Base-by-base conservation (phyloP, 768 basidiomycete genomes). In the Leucogyrophana mollusca region DNA sequence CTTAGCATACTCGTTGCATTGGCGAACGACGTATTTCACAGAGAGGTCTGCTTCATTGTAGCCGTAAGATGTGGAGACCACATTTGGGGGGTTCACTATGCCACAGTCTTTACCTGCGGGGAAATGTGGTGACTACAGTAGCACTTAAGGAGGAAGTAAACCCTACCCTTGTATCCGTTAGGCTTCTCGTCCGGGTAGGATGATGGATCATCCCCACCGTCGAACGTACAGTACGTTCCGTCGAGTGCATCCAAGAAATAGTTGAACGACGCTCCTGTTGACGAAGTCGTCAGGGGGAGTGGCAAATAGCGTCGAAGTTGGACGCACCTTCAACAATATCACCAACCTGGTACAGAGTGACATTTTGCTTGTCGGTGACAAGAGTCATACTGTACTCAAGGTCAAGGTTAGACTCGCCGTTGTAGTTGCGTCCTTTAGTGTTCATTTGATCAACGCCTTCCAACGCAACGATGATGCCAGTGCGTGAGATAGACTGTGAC, bases 361-460 rank as follows among this genome's bases (percentile, higher is more conserved):
- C 35, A 0, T 58, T 55, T 52, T 71, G 73, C 30, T 56, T 61
- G 10, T 54, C 49, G 0, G 65, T 68, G 4, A 66, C 62, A 40
- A 79, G 65, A 9, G 75, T 73, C 54, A 89, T 79, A 9, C 71
- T 78, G 43, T 85, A 88, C 62, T 88, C 77, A 17, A 88, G 77
- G 58, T 90, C 87, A 3, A 90, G 75, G 56, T 83, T 73, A 21
- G 85, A 83, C 70, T 87, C 87, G 16, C 73, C 80, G 42, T 85
- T 82, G 34, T 56, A 54, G 14, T 34, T 34, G 38, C 73, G 71
- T 17, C 53, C 61, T 34, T 66, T 56, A 18, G 74, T 59, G 14
- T 66, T 61, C 3, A 68, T 75, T 49, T 80, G 78, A 32, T 51
- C 67, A 9, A 71, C 71, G 42, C 73, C 70, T 52, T 17, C 61